A percentile compares a stretch with the other conserved stretches of the same genome.
These are phyloP conservation scores for Lentinus brumalis DNA, from an alignment of 768 basidiomycete genomes.

Conservation along the genomic window DNA sequence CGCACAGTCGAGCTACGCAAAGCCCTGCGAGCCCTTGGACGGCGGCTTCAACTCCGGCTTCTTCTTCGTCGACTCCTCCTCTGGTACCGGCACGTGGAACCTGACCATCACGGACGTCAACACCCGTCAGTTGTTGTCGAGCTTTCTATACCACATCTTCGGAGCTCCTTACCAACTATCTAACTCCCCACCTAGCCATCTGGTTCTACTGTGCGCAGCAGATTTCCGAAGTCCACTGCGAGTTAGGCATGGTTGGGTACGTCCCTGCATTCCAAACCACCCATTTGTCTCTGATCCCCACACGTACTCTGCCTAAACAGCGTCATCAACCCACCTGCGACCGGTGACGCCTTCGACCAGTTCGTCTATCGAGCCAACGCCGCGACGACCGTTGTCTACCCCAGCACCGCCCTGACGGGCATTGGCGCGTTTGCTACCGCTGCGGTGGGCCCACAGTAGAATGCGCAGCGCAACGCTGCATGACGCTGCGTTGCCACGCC, in stretches of 20 bases:
- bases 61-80: slow-evolving; percentile 38
- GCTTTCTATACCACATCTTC: neutral
- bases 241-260: slow-evolving; percentile 38
- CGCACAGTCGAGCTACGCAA: slow-evolving; percentile 49
- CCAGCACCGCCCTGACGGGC: slow-evolving; percentile 42
- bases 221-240: slow-evolving; percentile 44
- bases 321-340: slow-evolving; percentile 52
- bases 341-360: slow-evolving; percentile 44
- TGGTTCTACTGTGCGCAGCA: slow-evolving; percentile 64
- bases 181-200: slow-evolving; percentile 38
- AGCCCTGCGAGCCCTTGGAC: slow-evolving; percentile 45
- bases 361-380: slow-evolving; percentile 39
- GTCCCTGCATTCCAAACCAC: neutral
- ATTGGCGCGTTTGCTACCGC: slow-evolving; percentile 50
- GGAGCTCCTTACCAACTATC: no score
- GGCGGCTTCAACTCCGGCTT: slow-evolving; percentile 60
- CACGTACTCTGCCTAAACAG: slow-evolving; percentile 22
- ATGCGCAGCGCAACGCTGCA: no score
- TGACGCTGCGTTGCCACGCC: no score
- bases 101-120: slow-evolving; percentile 51
- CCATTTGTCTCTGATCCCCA: neutral
- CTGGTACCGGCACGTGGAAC: slow-evolving; percentile 45
- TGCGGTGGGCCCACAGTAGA: slow-evolving; percentile 29
- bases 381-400: slow-evolving; percentile 38
- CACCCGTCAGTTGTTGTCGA: slow-evolving; percentile 39